phyloP scores from a whole-genome alignment of 805 yeast genomes.

The Kockiozyma suomiensis region DNA sequence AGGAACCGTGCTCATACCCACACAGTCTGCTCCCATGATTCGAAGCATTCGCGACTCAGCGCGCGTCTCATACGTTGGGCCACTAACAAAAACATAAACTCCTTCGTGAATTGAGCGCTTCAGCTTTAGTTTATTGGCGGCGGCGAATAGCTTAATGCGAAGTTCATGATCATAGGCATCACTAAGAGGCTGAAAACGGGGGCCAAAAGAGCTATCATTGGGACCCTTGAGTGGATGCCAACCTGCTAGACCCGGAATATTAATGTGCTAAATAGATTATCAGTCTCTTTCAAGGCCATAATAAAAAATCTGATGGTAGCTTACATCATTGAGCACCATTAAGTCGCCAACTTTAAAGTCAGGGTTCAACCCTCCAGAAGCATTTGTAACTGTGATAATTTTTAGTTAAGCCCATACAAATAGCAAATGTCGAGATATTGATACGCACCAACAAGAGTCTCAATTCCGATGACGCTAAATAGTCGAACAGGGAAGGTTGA shows the following conservation, averaged over 20 bases:
- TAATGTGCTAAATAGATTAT: slow-evolving; percentile 56
- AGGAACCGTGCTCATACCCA: slow-evolving; percentile 98
- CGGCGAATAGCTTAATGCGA: slow-evolving; percentile 60
- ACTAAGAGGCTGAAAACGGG: slow-evolving; percentile 82
- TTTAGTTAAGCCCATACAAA: background rate
- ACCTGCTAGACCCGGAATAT: slow-evolving; percentile 89
- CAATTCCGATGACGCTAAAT: slow-evolving; percentile 63
- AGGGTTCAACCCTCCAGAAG: slow-evolving; percentile 86
- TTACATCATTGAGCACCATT: slow-evolving; percentile 76
- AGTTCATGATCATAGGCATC: slow-evolving; percentile 84
- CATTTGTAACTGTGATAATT: slow-evolving; percentile 63
- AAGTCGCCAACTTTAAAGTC: slow-evolving; percentile 77
- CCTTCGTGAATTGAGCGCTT: slow-evolving; percentile 80
- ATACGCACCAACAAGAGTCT: slow-evolving; percentile 57
- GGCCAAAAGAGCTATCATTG: slow-evolving; percentile 76
- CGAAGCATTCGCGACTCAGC: slow-evolving; percentile 84
- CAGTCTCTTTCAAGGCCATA: background rate
- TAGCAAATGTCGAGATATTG: background rate
- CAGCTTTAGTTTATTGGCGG: slow-evolving; percentile 54
- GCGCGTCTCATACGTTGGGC: slow-evolving; percentile 91
- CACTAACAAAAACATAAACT: slow-evolving; percentile 78
- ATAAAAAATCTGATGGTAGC: slow-evolving; percentile 1
- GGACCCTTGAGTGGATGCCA: slow-evolving; percentile 86
- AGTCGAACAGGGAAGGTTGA: slow-evolving; percentile 86
- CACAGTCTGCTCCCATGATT: slow-evolving; percentile 84